phyloP scores from a whole-genome alignment of 257 asterid genomes.

The Solanum acaule region DNA sequence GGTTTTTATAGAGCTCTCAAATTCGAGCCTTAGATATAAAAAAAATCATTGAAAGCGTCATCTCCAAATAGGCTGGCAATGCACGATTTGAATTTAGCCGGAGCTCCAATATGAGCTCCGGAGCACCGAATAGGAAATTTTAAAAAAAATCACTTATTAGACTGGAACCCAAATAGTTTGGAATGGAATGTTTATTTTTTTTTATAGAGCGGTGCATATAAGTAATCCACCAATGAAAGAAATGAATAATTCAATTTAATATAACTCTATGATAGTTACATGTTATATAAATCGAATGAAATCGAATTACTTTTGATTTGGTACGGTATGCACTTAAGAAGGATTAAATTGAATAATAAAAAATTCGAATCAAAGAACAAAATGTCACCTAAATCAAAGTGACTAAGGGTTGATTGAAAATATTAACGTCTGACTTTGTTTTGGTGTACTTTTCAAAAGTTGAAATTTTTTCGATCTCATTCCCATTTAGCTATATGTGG shows the following conservation, averaged over 20 bases:
- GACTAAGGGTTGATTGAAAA: neutral
- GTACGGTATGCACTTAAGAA: neutral
- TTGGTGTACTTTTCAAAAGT: neutral
- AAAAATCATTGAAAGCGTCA: no score
- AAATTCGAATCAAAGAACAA: neutral
- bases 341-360: neutral
- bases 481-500: neutral
- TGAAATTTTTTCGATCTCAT: neutral
- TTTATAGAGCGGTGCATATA: neutral
- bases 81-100: no score
- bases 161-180: neutral
- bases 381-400: neutral
- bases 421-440: neutral
- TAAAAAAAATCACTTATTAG: no score
- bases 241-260: neutral
- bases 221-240: neutral
- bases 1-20: no score
- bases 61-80: no score
- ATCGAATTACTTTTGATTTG: neutral
- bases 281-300: neutral
- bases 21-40: no score
- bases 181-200: neutral
- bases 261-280: neutral
- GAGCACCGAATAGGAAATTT: no score
- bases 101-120: no score